These are phyloP conservation scores for Dactylella cylindrospora DNA, from an alignment of 2,329 filamentous ascomycete species.

Conservation along the genomic window DNA sequence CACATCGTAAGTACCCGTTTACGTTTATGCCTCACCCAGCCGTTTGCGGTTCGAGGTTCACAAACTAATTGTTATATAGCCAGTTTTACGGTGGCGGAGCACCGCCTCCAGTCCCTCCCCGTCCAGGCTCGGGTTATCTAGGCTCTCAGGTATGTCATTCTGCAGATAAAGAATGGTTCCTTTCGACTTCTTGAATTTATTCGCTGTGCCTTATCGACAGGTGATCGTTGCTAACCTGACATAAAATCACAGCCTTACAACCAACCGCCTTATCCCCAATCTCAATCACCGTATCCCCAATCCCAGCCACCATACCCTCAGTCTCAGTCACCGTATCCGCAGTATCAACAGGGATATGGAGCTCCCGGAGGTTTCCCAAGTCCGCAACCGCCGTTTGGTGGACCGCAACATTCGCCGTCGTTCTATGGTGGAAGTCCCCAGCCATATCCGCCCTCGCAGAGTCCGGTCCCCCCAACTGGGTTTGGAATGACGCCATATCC, in stretches of 20 bases:
- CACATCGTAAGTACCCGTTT: slow-evolving; percentile 35
- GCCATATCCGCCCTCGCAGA: slow-evolving; percentile 29
- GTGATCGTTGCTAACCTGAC: too few relatives aligned
- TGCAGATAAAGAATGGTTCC: neutral
- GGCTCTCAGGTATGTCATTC: slow-evolving; percentile 33
- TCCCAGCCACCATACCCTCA: slow-evolving; percentile 32
- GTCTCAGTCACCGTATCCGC: slow-evolving; percentile 31
- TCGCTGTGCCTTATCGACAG: neutral
- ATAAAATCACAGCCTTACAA: too few relatives aligned
- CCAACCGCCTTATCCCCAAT: too few relatives aligned
- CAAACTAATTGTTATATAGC: slow-evolving; percentile 5
- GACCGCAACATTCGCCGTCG: slow-evolving; percentile 18
- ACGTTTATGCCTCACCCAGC: neutral
- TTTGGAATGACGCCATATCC: slow-evolving; percentile 22
- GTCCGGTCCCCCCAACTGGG: slow-evolving; percentile 25
- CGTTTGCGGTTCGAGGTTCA: neutral
- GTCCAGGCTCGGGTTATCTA: slow-evolving; percentile 33
- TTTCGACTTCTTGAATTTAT: neutral
- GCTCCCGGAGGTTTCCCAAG: slow-evolving; percentile 30
- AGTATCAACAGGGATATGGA: slow-evolving; percentile 38
- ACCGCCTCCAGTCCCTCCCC: slow-evolving; percentile 39
- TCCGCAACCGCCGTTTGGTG: slow-evolving; percentile 27
- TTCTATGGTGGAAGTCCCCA: slow-evolving; percentile 35
- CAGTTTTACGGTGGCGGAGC: slow-evolving; percentile 39
- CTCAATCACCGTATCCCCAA: neutral